Base-by-base conservation (phyloP, 306 rosid genomes). In the Neltuma alba region DNA sequence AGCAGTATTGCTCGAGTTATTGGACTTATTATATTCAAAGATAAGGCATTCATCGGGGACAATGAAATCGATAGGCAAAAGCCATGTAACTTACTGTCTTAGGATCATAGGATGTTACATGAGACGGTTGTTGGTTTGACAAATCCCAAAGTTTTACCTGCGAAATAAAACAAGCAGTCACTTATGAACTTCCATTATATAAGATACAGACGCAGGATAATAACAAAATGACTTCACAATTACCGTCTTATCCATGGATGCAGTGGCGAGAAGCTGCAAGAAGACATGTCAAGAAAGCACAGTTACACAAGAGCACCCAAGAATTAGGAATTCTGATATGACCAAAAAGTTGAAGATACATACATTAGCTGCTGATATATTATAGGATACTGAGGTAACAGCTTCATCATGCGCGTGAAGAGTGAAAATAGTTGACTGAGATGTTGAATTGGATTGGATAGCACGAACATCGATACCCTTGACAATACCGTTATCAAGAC, bases 111-210 rank as follows among this genome's bases (percentile, higher is more conserved):
- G 94, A 87, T 42, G 94, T 87, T 45, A 93, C 79, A 80, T 89
- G 90, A 7, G 93, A 93, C 52, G 98, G 98, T 81, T 90, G 90
- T 81, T 89, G 90, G 83, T 95, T 92, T 11, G 98, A 87, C 81
- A 92, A 84, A 89, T 95, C 99, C 99, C 99, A 95, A 57, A 95
- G 91, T 85, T 92, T 95, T 67, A 92, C 94, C 98, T 92, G 82
- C 78, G 78, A 44, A 36, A 81, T 62, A 70, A 23, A 77, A 55
- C 16, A 21, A 74, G 76, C 38, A 27, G 74, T 72, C 66, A 71
- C 81, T 36, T 31, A 82, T 36, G 38, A 52, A 67, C 62, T 72
- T 75, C 63, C 75, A 66, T 36, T 81, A 54, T 58, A 71, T 48
- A 47, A 20, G 68, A 57, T 57, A 25, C 15, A 23, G 15, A 57